Evolutionary conservation across 148 eudicot species (phyloP).

Genomic region (Salicornia ramosissima): DNA sequence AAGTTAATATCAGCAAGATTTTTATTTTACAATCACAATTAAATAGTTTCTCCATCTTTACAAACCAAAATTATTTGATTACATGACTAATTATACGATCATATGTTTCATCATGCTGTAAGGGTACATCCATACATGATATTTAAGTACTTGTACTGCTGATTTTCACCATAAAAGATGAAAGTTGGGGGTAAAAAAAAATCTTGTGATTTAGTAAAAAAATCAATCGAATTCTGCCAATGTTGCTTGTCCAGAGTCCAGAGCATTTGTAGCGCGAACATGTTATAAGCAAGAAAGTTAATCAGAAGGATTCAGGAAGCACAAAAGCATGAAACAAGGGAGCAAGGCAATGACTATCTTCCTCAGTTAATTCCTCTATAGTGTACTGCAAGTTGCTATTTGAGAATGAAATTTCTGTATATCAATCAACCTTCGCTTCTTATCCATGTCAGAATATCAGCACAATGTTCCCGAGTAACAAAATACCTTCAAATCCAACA

Average conservation of each 20-base stretch:
- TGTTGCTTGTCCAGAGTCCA: not conserved
- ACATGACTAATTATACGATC: not conserved
- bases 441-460: constrained; percentile 66
- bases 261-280: not conserved
- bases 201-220: not conserved
- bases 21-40: not conserved
- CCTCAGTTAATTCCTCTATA: constrained; percentile 8
- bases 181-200: not conserved
- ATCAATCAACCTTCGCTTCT: constrained; percentile 30
- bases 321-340: not conserved
- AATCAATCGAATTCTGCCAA: not conserved
- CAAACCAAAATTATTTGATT: not conserved
- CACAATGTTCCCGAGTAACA: constrained; percentile 53
- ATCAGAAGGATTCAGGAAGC: constrained; percentile 4
- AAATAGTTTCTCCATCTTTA: not conserved
- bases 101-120: not conserved
- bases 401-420: not conserved
- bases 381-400: not conserved
- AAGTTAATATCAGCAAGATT: too few relatives aligned
- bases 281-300: not conserved
- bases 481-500: constrained; percentile 50
- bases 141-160: not conserved
- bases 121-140: not conserved
- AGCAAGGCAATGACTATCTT: not conserved
- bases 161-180: not conserved